Percentiles rank a stretch among this genome's conserved stretches.
phyloP scores from a whole-genome alignment of 192 early-diverging fungal genomes.

The Podila verticillata region DNA sequence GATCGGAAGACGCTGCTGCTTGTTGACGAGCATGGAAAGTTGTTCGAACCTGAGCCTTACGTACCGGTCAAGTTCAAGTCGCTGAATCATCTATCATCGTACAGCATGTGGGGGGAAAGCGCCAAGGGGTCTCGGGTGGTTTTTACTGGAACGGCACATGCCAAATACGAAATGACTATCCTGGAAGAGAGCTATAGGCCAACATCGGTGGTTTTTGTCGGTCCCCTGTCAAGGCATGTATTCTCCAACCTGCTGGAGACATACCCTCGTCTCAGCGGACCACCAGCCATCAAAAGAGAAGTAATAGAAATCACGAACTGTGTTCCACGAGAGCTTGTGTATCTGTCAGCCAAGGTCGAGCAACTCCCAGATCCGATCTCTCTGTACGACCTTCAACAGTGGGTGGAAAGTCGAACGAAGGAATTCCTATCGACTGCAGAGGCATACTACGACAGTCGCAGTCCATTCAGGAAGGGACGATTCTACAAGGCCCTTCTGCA shows the following conservation, averaged over 20 bases:
- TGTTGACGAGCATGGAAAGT: slow-evolving; percentile 43
- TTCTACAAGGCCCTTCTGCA: slow-evolving; percentile 33
- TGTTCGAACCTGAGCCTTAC: slow-evolving; percentile 26
- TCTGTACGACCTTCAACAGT: slow-evolving; percentile 11
- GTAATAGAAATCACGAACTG: slow-evolving; percentile 34
- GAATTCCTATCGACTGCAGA: slow-evolving; percentile 9
- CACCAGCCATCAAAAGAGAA: slow-evolving; percentile 12
- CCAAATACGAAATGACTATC: slow-evolving; percentile 31
- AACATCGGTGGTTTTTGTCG: slow-evolving; percentile 25
- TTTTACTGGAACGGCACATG: slow-evolving; percentile 35
- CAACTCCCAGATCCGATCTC: slow-evolving; percentile 12
- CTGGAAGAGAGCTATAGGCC: slow-evolving; percentile 17
- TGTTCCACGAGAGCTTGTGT: slow-evolving; percentile 41
- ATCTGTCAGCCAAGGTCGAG: slow-evolving; percentile 10
- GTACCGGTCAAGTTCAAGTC: slow-evolving; percentile 13
- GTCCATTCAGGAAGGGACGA: neutral
- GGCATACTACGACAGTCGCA: slow-evolving; percentile 12
- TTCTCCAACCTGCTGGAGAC: slow-evolving; percentile 14
- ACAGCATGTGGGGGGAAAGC: slow-evolving; percentile 27
- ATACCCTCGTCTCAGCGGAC: slow-evolving; percentile 16
- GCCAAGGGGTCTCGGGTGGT: slow-evolving; percentile 33
- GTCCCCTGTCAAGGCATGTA: slow-evolving; percentile 21
- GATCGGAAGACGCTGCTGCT: slow-evolving; percentile 27
- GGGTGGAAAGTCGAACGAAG: slow-evolving; percentile 3
- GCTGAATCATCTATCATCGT: slow-evolving; percentile 22